Percentiles rank a stretch among this genome's conserved stretches.
These are phyloP conservation scores for Schizophyllum amplum DNA, from an alignment of 1,284 basidiomycete genomes.

Conservation along the genomic window DNA sequence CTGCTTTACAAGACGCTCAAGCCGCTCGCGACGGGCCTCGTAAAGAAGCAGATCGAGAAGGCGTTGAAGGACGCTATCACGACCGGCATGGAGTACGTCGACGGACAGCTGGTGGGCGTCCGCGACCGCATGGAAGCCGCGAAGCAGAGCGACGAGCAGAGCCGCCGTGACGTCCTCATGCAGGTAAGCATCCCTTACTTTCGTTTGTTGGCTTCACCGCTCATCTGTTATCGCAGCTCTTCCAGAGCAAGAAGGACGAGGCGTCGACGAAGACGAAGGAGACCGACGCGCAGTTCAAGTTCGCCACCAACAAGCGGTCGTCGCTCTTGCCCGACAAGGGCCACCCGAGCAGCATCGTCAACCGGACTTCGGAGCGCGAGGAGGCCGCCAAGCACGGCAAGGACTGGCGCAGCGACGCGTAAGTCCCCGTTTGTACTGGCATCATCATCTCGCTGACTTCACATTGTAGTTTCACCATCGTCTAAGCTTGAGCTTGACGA, in stretches of 20 bases:
- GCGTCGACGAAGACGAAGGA: conserved; percentile 17
- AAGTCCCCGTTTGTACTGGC: conserved; percentile 8
- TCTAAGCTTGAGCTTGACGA: no score
- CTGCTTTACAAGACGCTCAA: conserved; percentile 79
- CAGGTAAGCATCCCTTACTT: conserved; percentile 34
- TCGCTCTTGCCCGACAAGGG: conserved; percentile 58
- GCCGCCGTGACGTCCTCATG: conserved; percentile 49
- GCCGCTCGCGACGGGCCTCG: conserved; percentile 68
- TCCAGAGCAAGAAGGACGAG: conserved; percentile 52
- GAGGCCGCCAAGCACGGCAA: conserved; percentile 38
- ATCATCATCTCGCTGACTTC: background rate
- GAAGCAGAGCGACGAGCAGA: conserved; percentile 32
- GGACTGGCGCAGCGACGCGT: conserved; percentile 69
- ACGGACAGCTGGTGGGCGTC: conserved; percentile 80
- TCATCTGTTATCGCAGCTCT: conserved; percentile 31
- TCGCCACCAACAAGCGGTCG: conserved; percentile 55
- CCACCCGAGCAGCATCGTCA: conserved; percentile 66
- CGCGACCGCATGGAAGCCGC: conserved; percentile 70
- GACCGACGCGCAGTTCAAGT: conserved; percentile 57
- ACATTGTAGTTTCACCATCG: background rate
- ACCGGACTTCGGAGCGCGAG: conserved; percentile 52
- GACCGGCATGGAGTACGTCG: conserved; percentile 79
- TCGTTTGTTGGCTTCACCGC: background rate
- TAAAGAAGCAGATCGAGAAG: conserved; percentile 88
- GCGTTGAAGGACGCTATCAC: conserved; percentile 73